Base-by-base conservation (phyloP, 2,329 filamentous ascomycete species). In the Botrytis aclada region DNA sequence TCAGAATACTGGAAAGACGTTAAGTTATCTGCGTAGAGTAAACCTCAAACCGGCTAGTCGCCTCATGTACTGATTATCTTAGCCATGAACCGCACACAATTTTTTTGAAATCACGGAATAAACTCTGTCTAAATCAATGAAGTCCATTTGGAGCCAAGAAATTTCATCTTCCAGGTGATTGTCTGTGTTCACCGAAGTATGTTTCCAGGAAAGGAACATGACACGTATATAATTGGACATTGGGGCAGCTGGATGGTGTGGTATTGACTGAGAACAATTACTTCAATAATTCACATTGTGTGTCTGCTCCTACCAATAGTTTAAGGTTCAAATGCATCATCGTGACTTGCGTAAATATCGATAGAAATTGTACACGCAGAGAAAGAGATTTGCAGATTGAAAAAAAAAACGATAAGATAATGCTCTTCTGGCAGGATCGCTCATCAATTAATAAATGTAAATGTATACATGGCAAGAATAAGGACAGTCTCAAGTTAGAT, bases 381-480 rank as follows among this genome's bases (percentile, higher is more conserved):
- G 34, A 16, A 39, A 25, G 12, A 14, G 3, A n/a, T n/a, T 9
- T 62, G 3, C 25, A 39, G 16, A 4, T 18, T 39, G 22, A 2
- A 39, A 61, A n/a, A 62, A n/a, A 62, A n/a, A 20, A 0, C 6
- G 1, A 45, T 22, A 20, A 22, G 18, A 22, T 1, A 3, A 39
- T 39, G 0, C 3, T n/a, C 1, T 9, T 0, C 14, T 16, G 9
- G 7, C 7, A n/a, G n/a, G 14, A n/a, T 14, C 22, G n/a, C 7
- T 12, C 34, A 7, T 18, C 0, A 34, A 39, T 61, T 1, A 16
- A 8, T 25, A 7, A 25, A 39, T 39, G 12, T 25, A 8, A 60
- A n/a, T n/a, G 3, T n/a, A 39, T 1, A n/a, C 0, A n/a, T 14
- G 25, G 1, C 22, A 25, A 39, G 22, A 39, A 16, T 18, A 29